A percentile compares a stretch with the other conserved stretches of the same genome.
phyloP scores from a whole-genome alignment of 164 flowering plant genomes.

The Amborella trichopoda region DNA sequence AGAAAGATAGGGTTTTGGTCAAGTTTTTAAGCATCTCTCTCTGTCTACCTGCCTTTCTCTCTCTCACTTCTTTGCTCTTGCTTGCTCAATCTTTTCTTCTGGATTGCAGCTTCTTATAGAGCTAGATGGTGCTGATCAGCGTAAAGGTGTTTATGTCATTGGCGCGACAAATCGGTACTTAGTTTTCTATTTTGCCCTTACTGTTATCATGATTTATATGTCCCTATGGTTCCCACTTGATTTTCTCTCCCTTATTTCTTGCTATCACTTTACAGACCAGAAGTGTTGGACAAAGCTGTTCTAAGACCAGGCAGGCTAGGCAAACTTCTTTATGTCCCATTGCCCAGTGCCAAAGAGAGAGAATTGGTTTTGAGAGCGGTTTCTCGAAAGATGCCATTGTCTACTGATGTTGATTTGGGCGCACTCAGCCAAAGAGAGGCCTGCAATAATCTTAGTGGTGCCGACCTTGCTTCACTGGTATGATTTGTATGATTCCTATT shows the following conservation, averaged over 20 bases:
- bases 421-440: conserved; percentile 41
- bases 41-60: too few relatives aligned
- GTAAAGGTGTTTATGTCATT: conserved; percentile 75
- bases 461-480: conserved; percentile 85
- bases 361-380: conserved; percentile 59
- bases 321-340: conserved; percentile 67
- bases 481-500: too few relatives aligned
- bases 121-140: conserved; percentile 72
- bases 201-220: not conserved
- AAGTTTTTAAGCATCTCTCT: too few relatives aligned
- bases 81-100: not conserved
- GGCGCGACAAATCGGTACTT: conserved; percentile 89
- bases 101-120: conserved; percentile 73
- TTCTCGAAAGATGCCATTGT: conserved; percentile 54
- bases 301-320: conserved; percentile 91
- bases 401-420: conserved; percentile 49
- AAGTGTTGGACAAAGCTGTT: conserved; percentile 72
- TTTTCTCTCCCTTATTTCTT: not conserved
- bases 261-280: conserved; percentile 34
- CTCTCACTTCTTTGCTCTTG: not conserved
- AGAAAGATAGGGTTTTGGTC: too few relatives aligned
- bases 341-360: conserved; percentile 66
- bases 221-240: not conserved
- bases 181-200: not conserved
- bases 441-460: conserved; percentile 79